phyloP scores from a whole-genome alignment of 805 yeast genomes.

The Schwanniomyces vanrijiae region DNA sequence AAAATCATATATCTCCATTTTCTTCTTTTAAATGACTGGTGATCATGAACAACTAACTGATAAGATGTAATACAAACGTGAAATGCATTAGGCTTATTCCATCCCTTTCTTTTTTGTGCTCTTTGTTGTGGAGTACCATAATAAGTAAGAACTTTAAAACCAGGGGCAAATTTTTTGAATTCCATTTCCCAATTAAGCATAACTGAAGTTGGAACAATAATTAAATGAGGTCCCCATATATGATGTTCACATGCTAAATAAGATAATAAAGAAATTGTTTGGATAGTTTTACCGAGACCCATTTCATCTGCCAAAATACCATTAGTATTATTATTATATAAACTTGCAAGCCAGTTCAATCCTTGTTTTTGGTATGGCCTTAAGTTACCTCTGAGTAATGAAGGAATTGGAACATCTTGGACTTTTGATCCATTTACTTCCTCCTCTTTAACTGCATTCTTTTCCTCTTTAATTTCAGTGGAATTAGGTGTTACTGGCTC shows the following conservation, averaged over 20 bases:
- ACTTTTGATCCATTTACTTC: conserved; percentile 43
- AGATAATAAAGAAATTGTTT: conserved; percentile 82
- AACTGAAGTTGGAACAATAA: conserved; percentile 96
- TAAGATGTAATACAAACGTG: conserved; percentile 97
- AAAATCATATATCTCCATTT: conserved; percentile 95
- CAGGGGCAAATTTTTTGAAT: conserved; percentile 96
- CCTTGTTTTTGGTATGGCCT: conserved; percentile 96
- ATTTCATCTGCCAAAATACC: conserved; percentile 98
- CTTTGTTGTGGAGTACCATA: conserved; percentile 97
- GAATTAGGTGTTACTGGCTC: conserved; percentile 34
- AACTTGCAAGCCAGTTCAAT: conserved; percentile 92
- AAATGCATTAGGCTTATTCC: conserved; percentile 95
- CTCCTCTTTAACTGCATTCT: conserved; percentile 21
- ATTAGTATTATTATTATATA: conserved; percentile 88
- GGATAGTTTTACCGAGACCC: conserved; percentile 98
- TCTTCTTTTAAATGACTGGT: conserved; percentile 86
- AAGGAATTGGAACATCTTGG: conserved; percentile 74
- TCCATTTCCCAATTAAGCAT: conserved; percentile 99
- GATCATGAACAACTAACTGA: conserved; percentile 97
- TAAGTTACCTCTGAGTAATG: conserved; percentile 73
- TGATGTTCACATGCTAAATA: conserved; percentile 92
- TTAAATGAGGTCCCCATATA: conserved; percentile 97
- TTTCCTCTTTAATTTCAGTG: conserved; percentile 4
- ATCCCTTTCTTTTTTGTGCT: conserved; percentile 91
- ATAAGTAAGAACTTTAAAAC: conserved; percentile 90